Evolutionary conservation across 2,329 filamentous ascomycete genomes (phyloP), one percentile per base, ranked within the genome.

Genomic region (Paecilomyces formosus): DNA sequence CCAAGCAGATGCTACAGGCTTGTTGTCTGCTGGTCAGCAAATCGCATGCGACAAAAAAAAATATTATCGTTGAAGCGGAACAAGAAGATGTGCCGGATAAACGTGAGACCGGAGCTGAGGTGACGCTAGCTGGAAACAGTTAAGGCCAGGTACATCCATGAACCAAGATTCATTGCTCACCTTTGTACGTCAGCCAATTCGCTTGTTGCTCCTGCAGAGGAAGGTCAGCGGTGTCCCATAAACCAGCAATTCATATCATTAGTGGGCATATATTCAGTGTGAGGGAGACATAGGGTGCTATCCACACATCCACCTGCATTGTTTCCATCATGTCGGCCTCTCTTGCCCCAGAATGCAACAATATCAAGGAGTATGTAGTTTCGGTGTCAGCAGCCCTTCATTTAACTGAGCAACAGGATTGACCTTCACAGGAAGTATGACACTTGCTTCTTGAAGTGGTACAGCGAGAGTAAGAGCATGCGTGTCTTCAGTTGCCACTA

Each of bases 381-480:
- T 18, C 24, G n/a, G 30, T 26, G 22, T 15, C 28, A 45, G 22
- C 26, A 56, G n/a, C 58, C 12, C 22, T 15, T 61, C 61, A 39
- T 58, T 57, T 51, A 55, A 49, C 5, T 50, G 50, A 13, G 22
- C n/a, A 49, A 12, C 50, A 35, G 55, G 53, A 55, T 57, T 65
- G 63, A 68, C 63, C n/a, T 3, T 33, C 30, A 56, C 24, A 97
- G 92, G 73, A 90, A 88, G 67, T 99, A 99, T 72, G 94, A 99
- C 74, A 92, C 88, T 56, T 99, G 94, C 78, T 99, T 99, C 73
- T 79, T 99, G 63, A 97, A 96, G 78, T 99, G 94, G 94, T 99
- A 99, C 75, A 97, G 92, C 72, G 94, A 99, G 77, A 97, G 94
- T 97, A 81, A 60, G 88, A 75, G 18, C 39, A 30, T 63, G 26